Evolutionary conservation across 768 basidiomycete species (phyloP), one percentile per base, ranked within the genome.

Genomic region (Leccinum truebloodii): DNA sequence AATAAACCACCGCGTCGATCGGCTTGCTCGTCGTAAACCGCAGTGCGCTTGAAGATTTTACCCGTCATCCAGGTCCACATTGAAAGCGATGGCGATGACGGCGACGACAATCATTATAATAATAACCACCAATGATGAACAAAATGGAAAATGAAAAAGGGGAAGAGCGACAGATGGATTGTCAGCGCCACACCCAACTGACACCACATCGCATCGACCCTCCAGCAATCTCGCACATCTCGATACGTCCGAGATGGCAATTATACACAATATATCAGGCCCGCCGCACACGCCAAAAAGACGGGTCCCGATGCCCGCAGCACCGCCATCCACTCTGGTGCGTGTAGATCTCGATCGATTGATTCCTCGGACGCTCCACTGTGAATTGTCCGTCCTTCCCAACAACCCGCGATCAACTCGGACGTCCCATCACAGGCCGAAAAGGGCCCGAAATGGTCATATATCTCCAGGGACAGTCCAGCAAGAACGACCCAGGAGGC

Each of bases 1-100:
- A 81, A 67, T 82, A 87, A 24, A 83, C 65, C 1, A 75, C 75
- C 26, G 60, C n/a, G 5, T 60, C 34, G 13, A 52, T 57, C 14
- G 75, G 76, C 3, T 61, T 54, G 24, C 60, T 49, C 58, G 71
- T 69, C 50, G 66, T 63, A 51, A 80, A 80, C 39, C 70, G 72
- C 22, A 80, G 62, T 24, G 71, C 69, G 41, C 78, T 66, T 32
- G 9, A 3, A 52, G 4, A 8, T 7, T 8, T n/a, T 4, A 10
- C 5, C 44, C n/a, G 44, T 44, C 20, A 44, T 44, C 44, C 14
- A 22, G 41, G 37, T 39, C 24, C 46, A 37, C n/a, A n/a, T 30
- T 30, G 30, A 34, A n/a, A 0, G 7, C 50, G 12, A 22, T 22
- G 50, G 28, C 26, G 50, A 51, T 28, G 28, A 51, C 28, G 26